phyloP scores from a whole-genome alignment of 345 rosid genomes.

The Rubroshorea leprosula region DNA sequence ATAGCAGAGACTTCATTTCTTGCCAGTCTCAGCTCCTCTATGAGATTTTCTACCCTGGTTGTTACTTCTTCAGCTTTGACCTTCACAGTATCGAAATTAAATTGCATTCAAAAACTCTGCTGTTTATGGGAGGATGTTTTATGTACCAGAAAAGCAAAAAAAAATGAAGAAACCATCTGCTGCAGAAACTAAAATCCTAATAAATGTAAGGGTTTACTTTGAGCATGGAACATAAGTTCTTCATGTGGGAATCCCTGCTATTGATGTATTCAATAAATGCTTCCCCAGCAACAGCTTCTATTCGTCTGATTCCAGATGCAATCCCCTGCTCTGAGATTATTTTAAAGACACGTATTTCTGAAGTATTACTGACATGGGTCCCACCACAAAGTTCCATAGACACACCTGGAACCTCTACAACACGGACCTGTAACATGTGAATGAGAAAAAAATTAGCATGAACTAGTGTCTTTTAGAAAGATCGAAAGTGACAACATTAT shows the following conservation, averaged over 20 bases:
- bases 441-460: background rate
- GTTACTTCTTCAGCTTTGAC: conserved; percentile 91
- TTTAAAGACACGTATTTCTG: conserved; percentile 89
- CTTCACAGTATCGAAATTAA: conserved; percentile 32
- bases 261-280: conserved; percentile 79
- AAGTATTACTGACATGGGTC: conserved; percentile 84
- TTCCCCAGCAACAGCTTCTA: conserved; percentile 98
- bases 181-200: background rate
- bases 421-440: conserved; percentile 63
- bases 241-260: conserved; percentile 71
- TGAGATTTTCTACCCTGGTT: conserved; percentile 66
- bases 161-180: background rate
- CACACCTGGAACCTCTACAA: conserved; percentile 97
- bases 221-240: conserved; percentile 72
- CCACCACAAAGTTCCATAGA: conserved; percentile 99
- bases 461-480: too few relatives aligned
- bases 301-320: conserved; percentile 90
- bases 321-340: conserved; percentile 93
- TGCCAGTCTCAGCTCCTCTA: conserved; percentile 62
- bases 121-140: conserved; percentile 2
- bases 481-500: too few relatives aligned
- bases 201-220: conserved; percentile 42
- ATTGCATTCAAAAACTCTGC: conserved; percentile 2
- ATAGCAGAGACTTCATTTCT: conserved; percentile 67
- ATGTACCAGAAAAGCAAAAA: background rate